Evolutionary conservation across 148 eudicot species (phyloP), one percentile per base, ranked within the genome.

Genomic region (Rhododendron vialii): DNA sequence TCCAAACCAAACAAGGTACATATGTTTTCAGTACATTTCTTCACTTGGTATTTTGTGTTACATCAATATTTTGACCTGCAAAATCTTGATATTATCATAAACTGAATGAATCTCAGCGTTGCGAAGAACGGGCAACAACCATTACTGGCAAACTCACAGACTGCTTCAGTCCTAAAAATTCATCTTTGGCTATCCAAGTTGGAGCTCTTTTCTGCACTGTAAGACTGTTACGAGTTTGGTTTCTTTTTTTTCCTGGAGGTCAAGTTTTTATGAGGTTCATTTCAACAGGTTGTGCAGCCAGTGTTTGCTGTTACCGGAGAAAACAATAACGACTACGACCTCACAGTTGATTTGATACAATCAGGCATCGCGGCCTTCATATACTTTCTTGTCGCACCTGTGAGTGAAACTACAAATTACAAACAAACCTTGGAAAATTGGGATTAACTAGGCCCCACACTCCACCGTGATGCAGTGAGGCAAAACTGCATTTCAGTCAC

Each of bases 291-390:
- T 53, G 93, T 88, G 78, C 92, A 92, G 84, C 98, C 99, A 75
- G 95, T 95, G 67, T 80, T 88, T 11, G 98, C 94, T 17, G 96
- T 93, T 45, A 95, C 98, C 30, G 98, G 98, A 55, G 95, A 71
- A 13, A 71, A 91, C 38, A 95, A 96, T 84, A 36, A 91, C 82
- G 92, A 96, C 69, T 90, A 84, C 28, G 96, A 96, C 83, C 81
- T 91, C 65, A 63, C 82, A 36, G 83, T 83, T 88, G 89, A 90
- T 84, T 22, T 91, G 86, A 91, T 91, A n/a, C 88, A 94, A 83
- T 83, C 71, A 80, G 98, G 89, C 81, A 85, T 92, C 51, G 65
- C 93, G 59, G 96, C 95, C 78, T 92, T 95, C 89, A n/a, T 88
- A 24, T 96, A 96, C 91, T 96, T 96, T 89, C 88, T 96, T 51